Base-by-base conservation (phyloP, 2,329 filamentous ascomycete genomes). In the Aspergillus oerlinghausenensis region DNA sequence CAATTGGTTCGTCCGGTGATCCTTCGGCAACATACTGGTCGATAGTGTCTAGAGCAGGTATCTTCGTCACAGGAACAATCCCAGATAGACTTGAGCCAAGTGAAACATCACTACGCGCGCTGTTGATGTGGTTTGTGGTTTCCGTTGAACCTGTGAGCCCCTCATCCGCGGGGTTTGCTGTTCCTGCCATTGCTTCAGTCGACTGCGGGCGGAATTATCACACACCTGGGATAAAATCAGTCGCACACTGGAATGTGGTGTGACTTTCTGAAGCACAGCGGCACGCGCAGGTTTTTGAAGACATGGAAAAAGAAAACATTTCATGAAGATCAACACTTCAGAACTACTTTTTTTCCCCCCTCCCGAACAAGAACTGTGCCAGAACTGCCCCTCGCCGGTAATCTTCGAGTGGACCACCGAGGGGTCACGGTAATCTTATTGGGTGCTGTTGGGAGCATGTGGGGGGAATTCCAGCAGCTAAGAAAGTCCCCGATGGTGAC, bases 41-140 rank as follows among this genome's bases (percentile, higher is more conserved):
- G 52, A 64, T 53, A 3, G 65, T 66, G 49, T 69, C 63, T 51
- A 69, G 54, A 9, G 64, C 60, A 35, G 67, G 67, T 35, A 69
- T 54, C 51, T 65, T 69, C 25, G 67, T 68, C 17, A 65, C 52
- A 1, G 66, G 66, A 17, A 63, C 35, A 42, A 55, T 28, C n/a
- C 61, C 57, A 47, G 6, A 6, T 14, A 43, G 10, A 43, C 32
- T 11, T 21, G 52, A 43, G 25, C 19, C 26, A 19, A 47, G 32
- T 32, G 23, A 29, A 14, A 21, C 32, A 32, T 23, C 52, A 49
- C 54, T 35, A 48, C 35, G 48, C 10, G 35, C 19, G 23, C 40
- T 45, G 19, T 50, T 26, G 17, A 55, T 38, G 21, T 50, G 32
- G 38, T 21, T 50, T n/a, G 45, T 23, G 8, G 52, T 55, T 43